Evolutionary conservation across 2,329 filamentous ascomycete species (phyloP).

Genomic region (Penicillium sp.): DNA sequence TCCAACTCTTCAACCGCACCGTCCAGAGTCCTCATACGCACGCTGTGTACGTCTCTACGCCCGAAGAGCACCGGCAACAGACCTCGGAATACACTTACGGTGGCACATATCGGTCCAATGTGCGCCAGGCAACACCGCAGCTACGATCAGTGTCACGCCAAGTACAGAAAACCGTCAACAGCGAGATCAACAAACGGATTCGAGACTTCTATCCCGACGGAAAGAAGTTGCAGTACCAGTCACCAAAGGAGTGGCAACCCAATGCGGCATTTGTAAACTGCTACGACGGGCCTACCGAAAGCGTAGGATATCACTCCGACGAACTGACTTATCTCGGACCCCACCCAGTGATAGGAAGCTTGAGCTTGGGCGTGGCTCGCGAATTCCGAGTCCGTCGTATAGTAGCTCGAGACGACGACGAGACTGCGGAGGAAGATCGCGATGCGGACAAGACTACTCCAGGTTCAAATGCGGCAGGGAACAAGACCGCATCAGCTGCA

Average conservation of each 20-base stretch:
- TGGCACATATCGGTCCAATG: constrained; percentile 69
- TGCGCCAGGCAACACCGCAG: constrained; percentile 71
- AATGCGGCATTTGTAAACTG: constrained; percentile 96
- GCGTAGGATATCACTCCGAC: constrained; percentile 88
- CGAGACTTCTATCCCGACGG: constrained; percentile 63
- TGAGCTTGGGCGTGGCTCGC: constrained; percentile 87
- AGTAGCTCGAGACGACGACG: constrained; percentile 57
- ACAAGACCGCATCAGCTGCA: constrained; percentile 10
- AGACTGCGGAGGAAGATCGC: constrained; percentile 24
- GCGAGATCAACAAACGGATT: constrained; percentile 71
- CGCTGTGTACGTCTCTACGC: constrained; percentile 75
- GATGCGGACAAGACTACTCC: constrained; percentile 9
- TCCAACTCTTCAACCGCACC: constrained; percentile 84
- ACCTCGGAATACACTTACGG: constrained; percentile 84
- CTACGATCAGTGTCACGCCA: constrained; percentile 66
- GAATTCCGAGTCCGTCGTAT: constrained; percentile 86
- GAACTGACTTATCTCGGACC: constrained; percentile 92
- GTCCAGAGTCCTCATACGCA: constrained; percentile 83
- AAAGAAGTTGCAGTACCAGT: constrained; percentile 75
- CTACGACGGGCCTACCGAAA: constrained; percentile 77
- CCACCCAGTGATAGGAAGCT: constrained; percentile 78
- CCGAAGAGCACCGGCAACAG: constrained; percentile 66
- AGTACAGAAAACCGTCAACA: constrained; percentile 74
- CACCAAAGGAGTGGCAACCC: constrained; percentile 68
- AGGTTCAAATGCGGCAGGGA: constrained; percentile 29